A percentile compares a stretch with the other conserved stretches of the same genome.
Evolutionary conservation across 208 protist genomes (phyloP).

Genomic region (Crithidia fasciculata): DNA sequence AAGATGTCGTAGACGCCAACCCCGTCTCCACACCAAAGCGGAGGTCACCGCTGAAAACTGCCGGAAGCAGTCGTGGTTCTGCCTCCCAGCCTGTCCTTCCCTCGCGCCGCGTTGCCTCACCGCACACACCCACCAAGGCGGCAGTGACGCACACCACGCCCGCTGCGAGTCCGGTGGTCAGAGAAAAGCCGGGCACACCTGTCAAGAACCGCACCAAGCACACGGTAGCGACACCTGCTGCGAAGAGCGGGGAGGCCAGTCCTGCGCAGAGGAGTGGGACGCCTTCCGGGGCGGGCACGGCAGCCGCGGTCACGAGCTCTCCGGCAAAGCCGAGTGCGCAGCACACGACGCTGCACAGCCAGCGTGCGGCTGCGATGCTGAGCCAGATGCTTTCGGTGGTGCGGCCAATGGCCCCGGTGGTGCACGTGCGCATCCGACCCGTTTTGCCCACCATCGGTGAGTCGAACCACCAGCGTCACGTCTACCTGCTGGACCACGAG

Average conservation of each 20-base stretch:
- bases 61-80: too few relatives aligned
- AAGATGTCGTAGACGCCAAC: too few relatives aligned
- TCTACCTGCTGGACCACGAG: conserved; percentile 83
- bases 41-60: neutral
- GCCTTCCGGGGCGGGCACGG: neutral
- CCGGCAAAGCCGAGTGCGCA: neutral
- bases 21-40: too few relatives aligned
- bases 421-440: conserved; percentile 84
- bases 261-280: conserved; percentile 4
- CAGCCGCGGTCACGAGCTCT: neutral
- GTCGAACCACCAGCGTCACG: conserved; percentile 50
- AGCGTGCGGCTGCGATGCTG: conserved; percentile 21
- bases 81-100: too few relatives aligned
- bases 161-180: neutral
- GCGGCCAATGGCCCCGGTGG: conserved; percentile 54
- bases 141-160: neutral
- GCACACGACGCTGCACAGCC: conserved; percentile 4
- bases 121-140: neutral
- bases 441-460: conserved; percentile 73
- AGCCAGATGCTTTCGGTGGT: conserved; percentile 24
- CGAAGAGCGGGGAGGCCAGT: neutral
- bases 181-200: neutral
- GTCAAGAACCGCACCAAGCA: conserved; percentile 1
- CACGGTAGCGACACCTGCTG: conserved; percentile 1
- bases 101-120: neutral